A percentile compares a stretch with the other conserved stretches of the same genome.
These are phyloP conservation scores for Boeremia lycopersici DNA, from an alignment of 2,329 filamentous ascomycete genomes.

Conservation along the genomic window DNA sequence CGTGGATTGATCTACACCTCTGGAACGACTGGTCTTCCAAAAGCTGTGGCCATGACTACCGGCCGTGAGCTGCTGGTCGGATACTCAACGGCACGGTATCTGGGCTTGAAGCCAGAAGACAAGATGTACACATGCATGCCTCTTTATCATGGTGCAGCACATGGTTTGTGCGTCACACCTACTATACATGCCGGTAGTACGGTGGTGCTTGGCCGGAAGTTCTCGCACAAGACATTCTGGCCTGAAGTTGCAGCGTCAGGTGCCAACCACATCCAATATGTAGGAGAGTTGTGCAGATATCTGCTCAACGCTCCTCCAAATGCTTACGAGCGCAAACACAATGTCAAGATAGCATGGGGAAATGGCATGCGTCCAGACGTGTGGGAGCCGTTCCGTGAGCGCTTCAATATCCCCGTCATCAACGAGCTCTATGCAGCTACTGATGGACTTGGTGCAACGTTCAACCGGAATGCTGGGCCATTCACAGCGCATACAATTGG, in stretches of 20 bases:
- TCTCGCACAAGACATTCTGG: constrained; percentile 48
- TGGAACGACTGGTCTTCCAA: constrained; percentile 46
- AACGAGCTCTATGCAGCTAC: constrained; percentile 50
- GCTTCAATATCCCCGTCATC: constrained; percentile 48
- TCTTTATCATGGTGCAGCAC: constrained; percentile 45
- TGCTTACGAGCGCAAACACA: constrained; percentile 39
- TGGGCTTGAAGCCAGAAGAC: constrained; percentile 35
- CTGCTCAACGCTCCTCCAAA: constrained; percentile 43
- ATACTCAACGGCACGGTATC: constrained; percentile 29
- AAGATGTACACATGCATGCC: constrained; percentile 49
- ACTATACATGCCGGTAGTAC: constrained; percentile 40
- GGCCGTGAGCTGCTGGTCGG: constrained; percentile 37
- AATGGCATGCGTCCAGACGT: constrained; percentile 53
- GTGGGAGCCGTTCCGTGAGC: constrained; percentile 48
- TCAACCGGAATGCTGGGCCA: constrained; percentile 41
- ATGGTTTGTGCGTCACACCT: constrained; percentile 38
- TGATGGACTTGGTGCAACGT: constrained; percentile 44
- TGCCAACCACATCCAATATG: constrained; percentile 46
- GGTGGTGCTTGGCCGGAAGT: constrained; percentile 39
- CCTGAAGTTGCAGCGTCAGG: constrained; percentile 41
- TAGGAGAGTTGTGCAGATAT: constrained; percentile 48
- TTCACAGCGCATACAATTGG: constrained; percentile 45
- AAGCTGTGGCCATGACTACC: constrained; percentile 38
- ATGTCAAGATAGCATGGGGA: constrained; percentile 45
- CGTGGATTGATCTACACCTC: constrained; percentile 45